phyloP scores from a whole-genome alignment of 306 rosid species.

The Amphicarpaea edgeworthii region DNA sequence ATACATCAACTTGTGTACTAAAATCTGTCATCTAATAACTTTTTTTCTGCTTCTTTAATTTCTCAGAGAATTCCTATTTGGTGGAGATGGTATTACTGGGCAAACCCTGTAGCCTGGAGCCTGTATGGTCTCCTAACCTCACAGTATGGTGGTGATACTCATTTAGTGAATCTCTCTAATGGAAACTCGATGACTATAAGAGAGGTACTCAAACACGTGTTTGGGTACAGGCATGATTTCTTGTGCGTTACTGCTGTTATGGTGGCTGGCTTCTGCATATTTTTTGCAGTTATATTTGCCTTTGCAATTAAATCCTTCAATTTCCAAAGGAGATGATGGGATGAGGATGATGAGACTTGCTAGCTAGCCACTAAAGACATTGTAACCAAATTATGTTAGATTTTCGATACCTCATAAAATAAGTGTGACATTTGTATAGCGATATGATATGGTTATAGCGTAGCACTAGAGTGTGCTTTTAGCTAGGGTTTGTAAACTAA shows the following conservation, averaged over 20 bases:
- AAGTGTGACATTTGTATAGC: conserved; percentile 58
- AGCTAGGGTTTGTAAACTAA: conserved; percentile 52
- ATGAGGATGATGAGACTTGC: no score
- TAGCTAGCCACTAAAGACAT: conserved; percentile 29
- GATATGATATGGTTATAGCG: conserved; percentile 49
- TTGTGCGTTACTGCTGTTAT: conserved; percentile 69
- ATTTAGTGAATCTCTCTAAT: conserved; percentile 69
- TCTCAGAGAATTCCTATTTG: conserved; percentile 96
- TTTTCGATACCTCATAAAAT: conserved; percentile 45
- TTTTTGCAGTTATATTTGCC: conserved; percentile 86
- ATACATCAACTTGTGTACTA: not conserved
- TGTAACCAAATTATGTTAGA: conserved; percentile 30
- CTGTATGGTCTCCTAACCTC: conserved; percentile 89
- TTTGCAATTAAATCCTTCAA: conserved; percentile 95
- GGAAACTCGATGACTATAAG: conserved; percentile 58
- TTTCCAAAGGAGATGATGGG: conserved; percentile 91
- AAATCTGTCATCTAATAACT: not conserved
- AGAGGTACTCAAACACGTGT: conserved; percentile 63
- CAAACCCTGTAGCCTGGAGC: conserved; percentile 95
- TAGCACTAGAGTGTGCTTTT: conserved; percentile 38
- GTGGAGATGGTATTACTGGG: conserved; percentile 99
- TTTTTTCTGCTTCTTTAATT: conserved; percentile 32
- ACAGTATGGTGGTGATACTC: conserved; percentile 77
- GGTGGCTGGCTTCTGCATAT: conserved; percentile 88
- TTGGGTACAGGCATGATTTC: conserved; percentile 88